Conservation (phyloP, 441 rosid species). For the Corymbia citriodora region DNA sequence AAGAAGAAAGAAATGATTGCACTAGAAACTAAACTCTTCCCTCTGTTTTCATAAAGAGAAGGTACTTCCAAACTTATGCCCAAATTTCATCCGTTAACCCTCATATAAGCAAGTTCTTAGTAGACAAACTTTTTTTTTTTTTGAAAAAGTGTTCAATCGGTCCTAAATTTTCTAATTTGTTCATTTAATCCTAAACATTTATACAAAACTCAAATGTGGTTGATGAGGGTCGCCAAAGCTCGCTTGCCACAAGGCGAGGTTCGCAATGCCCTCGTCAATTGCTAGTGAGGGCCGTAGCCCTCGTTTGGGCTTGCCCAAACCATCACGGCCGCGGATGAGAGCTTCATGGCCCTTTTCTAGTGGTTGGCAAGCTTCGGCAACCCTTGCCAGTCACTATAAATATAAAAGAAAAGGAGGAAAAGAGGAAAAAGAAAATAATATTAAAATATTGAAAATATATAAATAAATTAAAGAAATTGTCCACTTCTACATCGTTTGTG, state of each 20-base stretch:
- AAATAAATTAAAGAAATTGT: fast-evolving
- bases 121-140: neutral
- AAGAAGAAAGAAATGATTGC: neutral
- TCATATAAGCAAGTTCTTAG: neutral
- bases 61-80: neutral
- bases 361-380: neutral
- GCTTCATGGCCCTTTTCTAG: neutral
- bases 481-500: fast-evolving
- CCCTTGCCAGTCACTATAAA: neutral
- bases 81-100: neutral
- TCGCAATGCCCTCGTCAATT: fast-evolving
- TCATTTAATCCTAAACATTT: neutral
- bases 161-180: neutral
- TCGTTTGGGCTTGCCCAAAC: neutral
- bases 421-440: neutral
- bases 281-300: fast-evolving
- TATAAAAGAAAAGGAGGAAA: too few relatives aligned
- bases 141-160: neutral
- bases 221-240: neutral
- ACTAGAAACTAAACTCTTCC: neutral
- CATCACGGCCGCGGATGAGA: too few relatives aligned
- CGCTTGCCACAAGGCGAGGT: fast-evolving
- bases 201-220: neutral
- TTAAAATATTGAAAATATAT: neutral
- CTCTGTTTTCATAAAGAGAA: neutral